phyloP scores from a whole-genome alignment of 2,329 filamentous ascomycete genomes.

The Spiromastix sp. region DNA sequence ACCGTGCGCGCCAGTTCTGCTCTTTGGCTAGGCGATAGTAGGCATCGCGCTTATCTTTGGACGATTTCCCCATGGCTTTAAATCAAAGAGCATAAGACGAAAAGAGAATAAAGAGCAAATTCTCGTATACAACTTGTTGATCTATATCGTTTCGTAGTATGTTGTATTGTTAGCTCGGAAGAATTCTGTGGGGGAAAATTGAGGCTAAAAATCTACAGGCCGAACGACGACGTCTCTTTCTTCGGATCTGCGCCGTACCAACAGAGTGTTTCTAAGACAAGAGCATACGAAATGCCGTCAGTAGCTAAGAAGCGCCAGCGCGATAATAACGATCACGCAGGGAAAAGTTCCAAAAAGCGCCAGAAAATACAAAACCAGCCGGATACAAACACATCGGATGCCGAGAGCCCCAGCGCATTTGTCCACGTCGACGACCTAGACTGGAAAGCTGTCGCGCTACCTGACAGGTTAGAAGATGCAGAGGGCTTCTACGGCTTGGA shows the following conservation, averaged over 20 bases:
- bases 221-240: too few relatives aligned
- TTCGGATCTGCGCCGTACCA: too few relatives aligned
- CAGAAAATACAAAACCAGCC: slow-evolving; percentile 18
- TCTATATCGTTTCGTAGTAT: not conserved
- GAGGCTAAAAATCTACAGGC: too few relatives aligned
- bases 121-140: too few relatives aligned
- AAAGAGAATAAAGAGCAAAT: too few relatives aligned
- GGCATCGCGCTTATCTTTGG: slow-evolving; percentile 95
- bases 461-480: slow-evolving; percentile 74
- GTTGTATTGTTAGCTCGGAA: not conserved
- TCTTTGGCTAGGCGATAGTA: slow-evolving; percentile 98
- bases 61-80: slow-evolving; percentile 76
- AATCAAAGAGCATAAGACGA: too few relatives aligned
- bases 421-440: slow-evolving; percentile 42
- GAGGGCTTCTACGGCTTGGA: slow-evolving; percentile 89
- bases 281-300: too few relatives aligned
- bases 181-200: too few relatives aligned
- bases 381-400: slow-evolving; percentile 10
- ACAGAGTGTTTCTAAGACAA: too few relatives aligned
- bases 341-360: slow-evolving; percentile 27
- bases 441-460: slow-evolving; percentile 56
- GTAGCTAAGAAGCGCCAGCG: slow-evolving; percentile 25
- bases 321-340: too few relatives aligned
- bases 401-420: slow-evolving; percentile 18
- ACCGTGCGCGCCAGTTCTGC: slow-evolving; percentile 93